Conservation (phyloP, 2,329 filamentous ascomycete species). For the Epichloe typhina region DNA sequence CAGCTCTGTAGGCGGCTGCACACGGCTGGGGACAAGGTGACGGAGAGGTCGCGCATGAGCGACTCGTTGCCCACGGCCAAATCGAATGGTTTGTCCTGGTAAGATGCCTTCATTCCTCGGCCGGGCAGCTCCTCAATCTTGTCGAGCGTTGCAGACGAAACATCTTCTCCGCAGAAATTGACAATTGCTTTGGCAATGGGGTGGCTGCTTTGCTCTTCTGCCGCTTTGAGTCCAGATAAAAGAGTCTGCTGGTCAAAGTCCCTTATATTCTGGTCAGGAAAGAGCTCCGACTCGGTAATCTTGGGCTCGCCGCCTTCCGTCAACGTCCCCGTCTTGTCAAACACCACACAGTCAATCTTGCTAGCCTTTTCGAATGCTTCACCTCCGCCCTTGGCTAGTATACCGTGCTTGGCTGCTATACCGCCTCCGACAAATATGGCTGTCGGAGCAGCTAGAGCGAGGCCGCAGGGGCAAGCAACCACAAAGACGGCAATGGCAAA, state of each 20-base stretch:
- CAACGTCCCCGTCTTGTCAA: constrained; percentile 80
- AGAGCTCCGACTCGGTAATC: constrained; percentile 43
- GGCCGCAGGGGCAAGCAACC: constrained; percentile 72
- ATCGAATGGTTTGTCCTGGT: constrained; percentile 26
- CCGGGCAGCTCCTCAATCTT: constrained; percentile 55
- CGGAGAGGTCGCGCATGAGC: constrained; percentile 42
- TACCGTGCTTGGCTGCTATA: constrained; percentile 65
- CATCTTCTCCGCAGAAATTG: constrained; percentile 38
- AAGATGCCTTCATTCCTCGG: constrained; percentile 52
- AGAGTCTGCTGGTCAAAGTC: constrained; percentile 19
- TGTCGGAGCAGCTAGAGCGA: constrained; percentile 75
- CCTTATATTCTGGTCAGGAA: constrained; percentile 16
- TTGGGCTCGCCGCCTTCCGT: constrained; percentile 60
- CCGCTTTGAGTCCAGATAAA: constrained; percentile 40
- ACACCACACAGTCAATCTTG: constrained; percentile 63
- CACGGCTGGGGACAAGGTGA: constrained; percentile 24
- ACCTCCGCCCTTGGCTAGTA: constrained; percentile 72
- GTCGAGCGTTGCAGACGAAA: constrained; percentile 21
- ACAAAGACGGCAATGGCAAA: constrained; percentile 83
- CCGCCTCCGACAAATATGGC: constrained; percentile 75
- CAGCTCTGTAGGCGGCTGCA: constrained; percentile 33
- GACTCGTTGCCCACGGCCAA: constrained; percentile 61
- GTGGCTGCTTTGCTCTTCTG: constrained; percentile 63
- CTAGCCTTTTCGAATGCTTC: constrained; percentile 80
- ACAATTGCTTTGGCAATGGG: constrained; percentile 61